phyloP scores from a whole-genome alignment of 1,284 basidiomycete species.

The Malassezia vespertilionis region DNA sequence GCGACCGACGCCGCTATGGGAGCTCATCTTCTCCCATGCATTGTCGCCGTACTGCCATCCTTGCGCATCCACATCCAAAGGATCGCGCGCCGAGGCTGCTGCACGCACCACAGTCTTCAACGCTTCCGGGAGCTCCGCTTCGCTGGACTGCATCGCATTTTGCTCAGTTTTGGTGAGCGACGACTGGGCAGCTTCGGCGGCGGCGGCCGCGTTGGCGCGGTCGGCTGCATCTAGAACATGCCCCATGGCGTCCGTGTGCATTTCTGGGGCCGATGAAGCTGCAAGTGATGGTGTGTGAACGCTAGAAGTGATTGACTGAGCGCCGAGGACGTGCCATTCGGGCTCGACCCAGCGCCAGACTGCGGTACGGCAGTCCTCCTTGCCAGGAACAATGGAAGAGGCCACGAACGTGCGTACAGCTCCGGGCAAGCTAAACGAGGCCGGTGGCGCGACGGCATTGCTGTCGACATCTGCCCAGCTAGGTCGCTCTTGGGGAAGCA shows the following conservation, averaged over 20 bases:
- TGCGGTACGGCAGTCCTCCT: slow-evolving; percentile 39
- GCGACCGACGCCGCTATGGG: slow-evolving; percentile 69
- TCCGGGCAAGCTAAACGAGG: slow-evolving; percentile 53
- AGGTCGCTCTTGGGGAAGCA: slow-evolving; percentile 77
- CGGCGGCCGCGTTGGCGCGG: background rate
- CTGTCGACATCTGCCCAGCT: slow-evolving; percentile 58
- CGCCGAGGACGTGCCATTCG: slow-evolving; percentile 49
- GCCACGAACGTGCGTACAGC: slow-evolving; percentile 42
- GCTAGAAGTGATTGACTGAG: slow-evolving; percentile 14
- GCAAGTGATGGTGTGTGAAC: slow-evolving; percentile 11
- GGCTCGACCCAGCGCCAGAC: slow-evolving; percentile 50
- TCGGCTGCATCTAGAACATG: slow-evolving; percentile 5
- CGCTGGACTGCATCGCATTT: background rate
- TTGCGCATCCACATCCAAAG: slow-evolving; percentile 60
- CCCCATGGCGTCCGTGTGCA: background rate
- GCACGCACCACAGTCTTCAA: slow-evolving; percentile 2
- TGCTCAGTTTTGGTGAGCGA: background rate
- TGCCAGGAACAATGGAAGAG: slow-evolving; percentile 23
- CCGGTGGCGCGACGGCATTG: slow-evolving; percentile 51
- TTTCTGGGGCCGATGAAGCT: background rate
- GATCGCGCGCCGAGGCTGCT: background rate
- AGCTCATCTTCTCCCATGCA: slow-evolving; percentile 74
- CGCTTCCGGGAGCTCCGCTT: slow-evolving; percentile 3
- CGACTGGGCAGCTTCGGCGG: background rate
- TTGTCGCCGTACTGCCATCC: slow-evolving; percentile 94